phyloP scores from a whole-genome alignment of 352 stramenopile genomes.

The Phytophthora boehmeriae region DNA sequence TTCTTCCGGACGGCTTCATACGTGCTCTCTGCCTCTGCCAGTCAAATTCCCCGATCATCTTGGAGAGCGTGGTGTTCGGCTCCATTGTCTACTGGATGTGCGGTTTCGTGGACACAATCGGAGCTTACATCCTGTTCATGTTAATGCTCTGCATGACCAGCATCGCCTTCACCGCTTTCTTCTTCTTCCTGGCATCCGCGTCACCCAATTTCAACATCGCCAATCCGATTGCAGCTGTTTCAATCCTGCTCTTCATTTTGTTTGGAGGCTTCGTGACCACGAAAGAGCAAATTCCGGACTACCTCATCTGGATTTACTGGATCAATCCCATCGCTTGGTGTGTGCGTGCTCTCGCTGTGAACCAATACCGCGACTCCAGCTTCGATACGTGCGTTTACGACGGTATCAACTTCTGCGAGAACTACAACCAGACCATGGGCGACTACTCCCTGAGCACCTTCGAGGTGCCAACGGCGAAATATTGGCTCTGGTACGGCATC shows the following conservation, averaged over 20 bases:
- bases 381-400: constrained; percentile 1
- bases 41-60: constrained; percentile 28
- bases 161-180: constrained; percentile 29
- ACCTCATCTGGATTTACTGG: constrained; percentile 8
- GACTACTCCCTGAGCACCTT: constrained; percentile 23
- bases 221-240: constrained; percentile 31
- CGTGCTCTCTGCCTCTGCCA: constrained; percentile 35
- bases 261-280: constrained; percentile 40
- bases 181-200: constrained; percentile 27
- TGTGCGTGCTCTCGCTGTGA: constrained; percentile 26
- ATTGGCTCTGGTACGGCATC: constrained; percentile 3
- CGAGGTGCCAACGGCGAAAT: constrained; percentile 23
- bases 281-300: constrained; percentile 25
- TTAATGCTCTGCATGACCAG: constrained; percentile 56
- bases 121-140: constrained; percentile 25
- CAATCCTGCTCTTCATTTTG: constrained; percentile 33
- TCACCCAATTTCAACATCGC: constrained; percentile 35
- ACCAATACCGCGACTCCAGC: constrained; percentile 22
- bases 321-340: constrained; percentile 45
- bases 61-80: constrained; percentile 72
- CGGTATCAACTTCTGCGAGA: constrained; percentile 20
- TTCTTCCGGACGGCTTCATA: constrained; percentile 70
- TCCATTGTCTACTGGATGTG: constrained; percentile 71
- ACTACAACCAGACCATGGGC: constrained; percentile 13
- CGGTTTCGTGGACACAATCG: constrained; percentile 31